Base-by-base conservation (phyloP, 2,329 filamentous ascomycete genomes). In the Boeremia exigua region DNA sequence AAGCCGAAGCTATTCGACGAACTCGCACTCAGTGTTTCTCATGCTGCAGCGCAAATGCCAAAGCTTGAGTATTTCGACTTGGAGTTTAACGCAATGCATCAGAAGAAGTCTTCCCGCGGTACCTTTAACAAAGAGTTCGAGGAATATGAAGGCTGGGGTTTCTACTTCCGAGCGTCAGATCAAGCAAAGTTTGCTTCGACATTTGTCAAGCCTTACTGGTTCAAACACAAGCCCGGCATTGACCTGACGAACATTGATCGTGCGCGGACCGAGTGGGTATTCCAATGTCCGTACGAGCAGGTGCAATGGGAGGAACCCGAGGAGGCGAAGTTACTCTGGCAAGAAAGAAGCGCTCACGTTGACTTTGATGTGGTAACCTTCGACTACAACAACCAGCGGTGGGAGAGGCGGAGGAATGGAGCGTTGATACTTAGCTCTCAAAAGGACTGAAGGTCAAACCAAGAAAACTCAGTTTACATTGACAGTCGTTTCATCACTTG, bases 181-280 rank as follows among this genome's bases (percentile, higher is more conserved):
- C 14, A 46, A 0, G 32, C 43, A 14, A 46, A 14, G 43, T 46
- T 36, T 29, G 43, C 32, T 15, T 36, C 43, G 17, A 10, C 10
- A 23, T 36, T 17, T 28, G 7, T 14, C 7, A 36, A 36, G 28
- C 14, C 11, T 1, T 29, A 36, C 15, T 46, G 30, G 19, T 45
- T 33, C 6, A 6, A 25, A 17, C 43, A 46, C 12, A 14, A 46
- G 17, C 32, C 43, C 36, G 77, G 66, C 39, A 70, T 63, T 12
- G 72, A 70, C 55, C 77, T 70, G 14, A 77, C 34, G 5, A 15
- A 39, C 25, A 38, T 48, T 3, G 27, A 23, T n/a, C 27, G 34
- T 25, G 34, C 46, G n/a, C 46, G 46, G 11, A 48, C 46, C 3
- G 46, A 48, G 46, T 48, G 46, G 34, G 46, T 48, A 5, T 48